Evolutionary conservation across 2,329 filamentous ascomycete species (phyloP).

Genomic region (Botryosphaeria agaves): DNA sequence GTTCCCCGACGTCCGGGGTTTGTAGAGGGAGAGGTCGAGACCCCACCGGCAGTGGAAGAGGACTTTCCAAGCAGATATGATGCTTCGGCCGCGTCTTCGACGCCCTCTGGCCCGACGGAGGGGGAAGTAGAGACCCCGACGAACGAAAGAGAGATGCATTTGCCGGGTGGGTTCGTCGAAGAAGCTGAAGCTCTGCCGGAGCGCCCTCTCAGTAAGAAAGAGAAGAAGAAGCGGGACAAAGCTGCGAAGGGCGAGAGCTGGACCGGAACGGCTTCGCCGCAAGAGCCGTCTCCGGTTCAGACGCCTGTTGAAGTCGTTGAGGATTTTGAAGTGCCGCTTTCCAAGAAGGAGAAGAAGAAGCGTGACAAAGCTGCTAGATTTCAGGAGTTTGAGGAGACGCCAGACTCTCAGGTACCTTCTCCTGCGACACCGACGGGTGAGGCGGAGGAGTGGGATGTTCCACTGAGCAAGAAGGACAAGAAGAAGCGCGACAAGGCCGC

Average conservation of each 20-base stretch:
- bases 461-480: slow-evolving; percentile 6
- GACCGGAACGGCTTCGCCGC: slow-evolving; percentile 11
- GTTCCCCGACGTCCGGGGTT: slow-evolving; percentile 15
- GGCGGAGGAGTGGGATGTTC: slow-evolving; percentile 3
- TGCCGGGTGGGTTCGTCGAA: slow-evolving; percentile 44
- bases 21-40: slow-evolving; percentile 28
- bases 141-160: slow-evolving; percentile 29
- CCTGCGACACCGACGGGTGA: not conserved
- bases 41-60: slow-evolving; percentile 30
- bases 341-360: slow-evolving; percentile 34
- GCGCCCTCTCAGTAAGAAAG: slow-evolving; percentile 15
- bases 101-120: no score
- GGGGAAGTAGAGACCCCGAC: slow-evolving; percentile 34
- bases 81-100: no score
- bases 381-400: slow-evolving; percentile 4
- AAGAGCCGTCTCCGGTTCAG: slow-evolving; percentile 3
- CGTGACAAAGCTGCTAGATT: slow-evolving; percentile 24
- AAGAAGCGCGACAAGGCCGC: slow-evolving; percentile 8
- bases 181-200: slow-evolving; percentile 18
- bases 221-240: slow-evolving; percentile 28
- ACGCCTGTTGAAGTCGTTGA: slow-evolving; percentile 7
- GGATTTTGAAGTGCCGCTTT: slow-evolving; percentile 15
- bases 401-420: not conserved
- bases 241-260: slow-evolving; percentile 13
- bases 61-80: no score